Percentiles rank a stretch among this genome's conserved stretches.
Conservation (phyloP, 306 rosid genomes). For the Sechiopsis laciniata region DNA sequence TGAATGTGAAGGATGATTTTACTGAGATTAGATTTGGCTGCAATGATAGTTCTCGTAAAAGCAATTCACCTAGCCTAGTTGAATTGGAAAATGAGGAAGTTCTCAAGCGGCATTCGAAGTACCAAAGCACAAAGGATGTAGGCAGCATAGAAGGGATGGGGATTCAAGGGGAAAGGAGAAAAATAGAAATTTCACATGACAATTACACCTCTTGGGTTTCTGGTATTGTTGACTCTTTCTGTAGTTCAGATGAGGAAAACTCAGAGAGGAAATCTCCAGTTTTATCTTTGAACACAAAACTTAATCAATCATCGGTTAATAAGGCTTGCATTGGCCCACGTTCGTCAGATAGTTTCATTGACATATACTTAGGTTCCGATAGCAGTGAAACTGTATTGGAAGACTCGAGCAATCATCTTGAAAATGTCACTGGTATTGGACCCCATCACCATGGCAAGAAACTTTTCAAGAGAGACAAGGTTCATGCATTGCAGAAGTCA, state of each 20-base stretch:
- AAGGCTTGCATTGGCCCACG: conserved; percentile 32
- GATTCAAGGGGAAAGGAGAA: conserved; percentile 45
- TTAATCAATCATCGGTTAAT: conserved; percentile 35
- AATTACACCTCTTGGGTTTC: conserved; percentile 45
- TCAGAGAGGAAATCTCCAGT: too few relatives aligned
- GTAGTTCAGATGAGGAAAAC: conserved; percentile 56
- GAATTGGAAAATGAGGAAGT: conserved; percentile 39
- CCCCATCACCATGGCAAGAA: conserved; percentile 39
- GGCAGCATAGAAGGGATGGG: conserved; percentile 41
- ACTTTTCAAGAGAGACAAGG: conserved; percentile 39
- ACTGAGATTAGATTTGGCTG: conserved; percentile 48
- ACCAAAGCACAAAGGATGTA: conserved; percentile 61
- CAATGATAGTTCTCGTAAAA: conserved; percentile 55
- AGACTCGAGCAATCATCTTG: conserved; percentile 33
- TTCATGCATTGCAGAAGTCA: conserved; percentile 51
- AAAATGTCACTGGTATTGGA: conserved; percentile 39
- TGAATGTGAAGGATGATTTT: conserved; percentile 52
- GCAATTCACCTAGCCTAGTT: conserved; percentile 40
- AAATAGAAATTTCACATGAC: conserved; percentile 50
- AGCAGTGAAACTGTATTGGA: conserved; percentile 31
- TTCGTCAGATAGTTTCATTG: conserved; percentile 51
- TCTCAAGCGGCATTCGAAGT: conserved; percentile 46
- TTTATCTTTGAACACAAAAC: conserved; percentile 28
- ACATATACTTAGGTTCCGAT: conserved; percentile 45
- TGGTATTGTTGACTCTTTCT: conserved; percentile 59